These are phyloP conservation scores for Polytolypa hystricis DNA, from an alignment of 2,329 filamentous ascomycete species.

Conservation along the genomic window DNA sequence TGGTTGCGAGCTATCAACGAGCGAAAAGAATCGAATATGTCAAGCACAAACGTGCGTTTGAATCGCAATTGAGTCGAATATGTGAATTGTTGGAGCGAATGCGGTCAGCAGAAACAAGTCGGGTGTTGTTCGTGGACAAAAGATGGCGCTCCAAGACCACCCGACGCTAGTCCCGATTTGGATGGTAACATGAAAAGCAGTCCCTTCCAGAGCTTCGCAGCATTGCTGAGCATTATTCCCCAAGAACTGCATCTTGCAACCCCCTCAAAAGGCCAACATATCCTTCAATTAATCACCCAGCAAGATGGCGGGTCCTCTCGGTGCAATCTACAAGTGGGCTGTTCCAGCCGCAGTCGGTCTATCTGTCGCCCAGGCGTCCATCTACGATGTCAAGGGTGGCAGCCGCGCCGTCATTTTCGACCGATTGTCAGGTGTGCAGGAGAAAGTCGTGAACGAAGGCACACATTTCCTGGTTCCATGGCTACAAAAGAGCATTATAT, in stretches of 20 bases:
- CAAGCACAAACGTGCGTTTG: not conserved
- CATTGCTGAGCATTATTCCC: slow-evolving; percentile 1
- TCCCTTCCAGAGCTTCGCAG: no score
- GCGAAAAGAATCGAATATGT: not conserved
- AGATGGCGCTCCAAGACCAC: slow-evolving; percentile 18
- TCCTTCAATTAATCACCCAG: no score
- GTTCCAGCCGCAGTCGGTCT: slow-evolving; percentile 62
- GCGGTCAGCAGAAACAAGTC: slow-evolving; percentile 9
- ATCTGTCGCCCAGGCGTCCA: slow-evolving; percentile 60
- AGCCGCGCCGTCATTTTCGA: slow-evolving; percentile 97
- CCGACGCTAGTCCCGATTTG: slow-evolving; percentile 27
- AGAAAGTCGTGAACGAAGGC: slow-evolving; percentile 84
- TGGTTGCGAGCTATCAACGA: slow-evolving; percentile 15
- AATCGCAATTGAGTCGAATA: slow-evolving; percentile 7
- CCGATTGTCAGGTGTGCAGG: slow-evolving; percentile 81
- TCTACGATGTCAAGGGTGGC: slow-evolving; percentile 96
- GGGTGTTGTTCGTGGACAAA: slow-evolving; percentile 22
- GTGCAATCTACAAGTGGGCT: slow-evolving; percentile 38
- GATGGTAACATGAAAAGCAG: slow-evolving; percentile 22
- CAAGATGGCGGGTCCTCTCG: slow-evolving; percentile 38
- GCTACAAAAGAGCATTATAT: slow-evolving; percentile 89
- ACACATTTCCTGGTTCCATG: slow-evolving; percentile 95
- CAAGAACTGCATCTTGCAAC: slow-evolving; percentile 8
- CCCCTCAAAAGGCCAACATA: slow-evolving; percentile 7
- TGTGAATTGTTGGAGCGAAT: slow-evolving; percentile 9